Conservation (phyloP, 768 basidiomycete genomes). For the Lactifluus hygrophoroides region DNA sequence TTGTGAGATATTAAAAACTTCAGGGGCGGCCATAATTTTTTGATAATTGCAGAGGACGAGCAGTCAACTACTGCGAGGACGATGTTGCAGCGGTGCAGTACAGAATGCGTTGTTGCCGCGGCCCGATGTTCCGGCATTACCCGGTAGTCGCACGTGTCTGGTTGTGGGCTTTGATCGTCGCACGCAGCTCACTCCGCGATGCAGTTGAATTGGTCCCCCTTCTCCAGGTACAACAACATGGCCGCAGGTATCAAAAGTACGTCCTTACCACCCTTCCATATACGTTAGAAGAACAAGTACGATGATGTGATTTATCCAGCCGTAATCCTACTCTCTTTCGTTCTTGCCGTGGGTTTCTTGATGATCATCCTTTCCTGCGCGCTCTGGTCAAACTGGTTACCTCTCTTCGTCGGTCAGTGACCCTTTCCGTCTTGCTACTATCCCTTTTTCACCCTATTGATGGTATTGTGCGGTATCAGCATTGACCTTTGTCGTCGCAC, state of each 20-base stretch:
- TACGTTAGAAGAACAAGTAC: not conserved
- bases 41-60: constrained; percentile 53
- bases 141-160: not conserved
- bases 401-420: constrained; percentile 83
- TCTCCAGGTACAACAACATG: constrained; percentile 16
- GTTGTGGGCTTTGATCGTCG: not conserved
- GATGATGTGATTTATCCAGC: constrained; percentile 38
- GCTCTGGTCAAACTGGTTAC: constrained; percentile 93
- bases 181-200: not conserved
- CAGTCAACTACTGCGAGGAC: constrained; percentile 69
- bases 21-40: constrained; percentile 54
- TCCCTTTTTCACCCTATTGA: not conserved
- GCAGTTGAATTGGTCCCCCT: not conserved
- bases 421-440: not conserved
- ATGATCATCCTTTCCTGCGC: constrained; percentile 97
- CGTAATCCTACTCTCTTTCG: constrained; percentile 93
- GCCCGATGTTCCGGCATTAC: not conserved
- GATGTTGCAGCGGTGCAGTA: not conserved
- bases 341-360: constrained; percentile 95
- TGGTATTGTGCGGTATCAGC: constrained; percentile 39
- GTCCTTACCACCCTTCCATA: not conserved
- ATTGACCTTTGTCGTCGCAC: constrained; percentile 89
- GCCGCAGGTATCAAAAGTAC: constrained; percentile 21
- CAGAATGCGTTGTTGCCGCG: too few relatives aligned
- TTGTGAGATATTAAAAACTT: constrained; percentile 72